Evolutionary conservation across 768 basidiomycete species (phyloP).

Genomic region (Naganishia onofrii): DNA sequence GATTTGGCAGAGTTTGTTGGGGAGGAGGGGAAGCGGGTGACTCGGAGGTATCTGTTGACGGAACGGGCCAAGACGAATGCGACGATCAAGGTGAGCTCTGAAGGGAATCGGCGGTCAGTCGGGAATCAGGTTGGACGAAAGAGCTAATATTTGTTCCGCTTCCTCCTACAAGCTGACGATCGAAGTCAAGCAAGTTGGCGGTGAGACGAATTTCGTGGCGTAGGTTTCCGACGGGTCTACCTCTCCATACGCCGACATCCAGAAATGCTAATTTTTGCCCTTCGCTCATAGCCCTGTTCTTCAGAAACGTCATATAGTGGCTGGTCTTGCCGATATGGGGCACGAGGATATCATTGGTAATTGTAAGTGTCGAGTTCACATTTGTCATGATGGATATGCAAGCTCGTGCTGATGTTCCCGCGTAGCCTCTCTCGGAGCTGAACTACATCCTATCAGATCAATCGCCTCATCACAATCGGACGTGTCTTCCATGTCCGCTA

Average conservation of each 20-base stretch:
- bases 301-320: constrained; percentile 29
- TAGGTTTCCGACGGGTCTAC: no score
- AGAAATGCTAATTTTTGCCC: no score
- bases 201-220: constrained; percentile 30
- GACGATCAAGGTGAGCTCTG: constrained; percentile 29
- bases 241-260: no score
- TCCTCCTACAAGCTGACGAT: constrained; percentile 30
- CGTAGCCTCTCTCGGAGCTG: background rate
- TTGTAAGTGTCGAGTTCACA: background rate
- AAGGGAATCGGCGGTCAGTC: background rate
- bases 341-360: constrained; percentile 17
- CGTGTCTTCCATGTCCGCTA: constrained; percentile 22
- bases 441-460: background rate
- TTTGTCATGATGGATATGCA: background rate
- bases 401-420: background rate
- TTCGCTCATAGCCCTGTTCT: constrained; percentile 21
- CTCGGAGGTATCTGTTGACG: constrained; percentile 31
- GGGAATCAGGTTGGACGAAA: background rate
- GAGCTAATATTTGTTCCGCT: background rate
- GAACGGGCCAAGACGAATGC: constrained; percentile 32
- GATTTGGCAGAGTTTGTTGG: constrained; percentile 33
- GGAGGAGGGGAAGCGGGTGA: constrained; percentile 25
- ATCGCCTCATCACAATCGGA: constrained; percentile 14
- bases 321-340: constrained; percentile 14
- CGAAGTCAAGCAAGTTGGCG: constrained; percentile 25